Evolutionary conservation across 2,329 filamentous ascomycete species (phyloP), one percentile per base, ranked within the genome.

Genomic region (Diaporthe sp.): DNA sequence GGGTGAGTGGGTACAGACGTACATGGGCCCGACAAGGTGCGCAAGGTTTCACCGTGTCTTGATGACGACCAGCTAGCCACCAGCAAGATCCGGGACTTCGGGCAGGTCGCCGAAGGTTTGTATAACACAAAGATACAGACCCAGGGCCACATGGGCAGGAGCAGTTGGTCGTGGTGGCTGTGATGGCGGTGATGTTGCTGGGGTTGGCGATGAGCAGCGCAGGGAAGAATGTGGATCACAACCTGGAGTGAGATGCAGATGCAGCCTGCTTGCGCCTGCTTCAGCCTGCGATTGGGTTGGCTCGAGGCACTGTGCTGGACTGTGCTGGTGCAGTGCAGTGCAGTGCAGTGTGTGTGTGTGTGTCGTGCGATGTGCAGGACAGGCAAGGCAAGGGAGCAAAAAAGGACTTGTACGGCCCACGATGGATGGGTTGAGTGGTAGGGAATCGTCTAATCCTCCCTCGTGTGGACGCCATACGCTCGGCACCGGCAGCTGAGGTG

Each of bases 291-390:
- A 73, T 42, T 70, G 58, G 65, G 68, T 17, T 70, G 58, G 42
- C 27, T 12, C 58, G 44, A 63, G 30, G 71, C 68, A 75, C 71
- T 73, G 74, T 73, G 74, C 71, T 61, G 58, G 59, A 73, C 73
- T 70, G 42, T 35, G 25, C 68, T 51, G 47, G n/a, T 63, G 59
- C 39, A 1, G 55, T 32, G 32, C n/a, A 27, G 27, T 27, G 35
- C 56, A 9, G 42, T 22, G 39, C 39, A 19, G 39, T 42, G 39
- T 15, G 56, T 32, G 13, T 30, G 39, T 42, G 39, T 15, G 56
- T 32, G 13, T 30, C 47, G 59, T 47, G 53, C 51, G n/a, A 27
- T 50, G 37, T 32, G 56, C 56, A 61, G 56, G 56, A 1, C 22
- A 59, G 56, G 56, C 27, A 22, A 35, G 30, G 53, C 30, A 35